Conservation (phyloP, 2,329 filamentous ascomycete genomes). For the Diaporthe eres region DNA sequence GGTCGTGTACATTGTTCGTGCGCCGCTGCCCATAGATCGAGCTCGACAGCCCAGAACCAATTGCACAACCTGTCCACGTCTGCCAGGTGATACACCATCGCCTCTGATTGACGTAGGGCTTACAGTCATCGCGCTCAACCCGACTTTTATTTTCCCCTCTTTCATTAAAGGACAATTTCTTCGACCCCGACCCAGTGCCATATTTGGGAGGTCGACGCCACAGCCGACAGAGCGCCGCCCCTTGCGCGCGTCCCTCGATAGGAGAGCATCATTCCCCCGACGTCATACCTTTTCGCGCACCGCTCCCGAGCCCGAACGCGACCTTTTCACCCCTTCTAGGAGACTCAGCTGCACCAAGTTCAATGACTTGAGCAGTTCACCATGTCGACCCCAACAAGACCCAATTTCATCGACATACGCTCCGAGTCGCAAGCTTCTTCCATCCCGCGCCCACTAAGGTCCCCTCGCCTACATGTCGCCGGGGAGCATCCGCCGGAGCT, state of each 20-base stretch:
- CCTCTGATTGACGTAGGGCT: slow-evolving; percentile 30
- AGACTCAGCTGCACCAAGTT: slow-evolving; percentile 11
- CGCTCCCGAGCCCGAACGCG: slow-evolving; percentile 17
- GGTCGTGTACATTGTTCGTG: slow-evolving; percentile 37
- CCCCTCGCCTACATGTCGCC: slow-evolving; percentile 82
- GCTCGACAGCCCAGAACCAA: slow-evolving; percentile 28
- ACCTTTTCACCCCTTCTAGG: slow-evolving; percentile 20
- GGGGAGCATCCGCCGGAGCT: slow-evolving; percentile 90
- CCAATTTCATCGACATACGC: slow-evolving; percentile 72
- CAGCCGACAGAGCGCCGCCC: slow-evolving; percentile 23
- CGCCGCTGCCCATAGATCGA: slow-evolving; percentile 24
- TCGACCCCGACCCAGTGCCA: not conserved
- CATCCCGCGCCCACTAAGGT: slow-evolving; percentile 71
- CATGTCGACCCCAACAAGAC: slow-evolving; percentile 66
- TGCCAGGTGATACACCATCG: slow-evolving; percentile 18
- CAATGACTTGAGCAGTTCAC: slow-evolving; percentile 44
- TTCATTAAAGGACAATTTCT: slow-evolving; percentile 4
- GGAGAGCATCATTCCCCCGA: slow-evolving; percentile 25
- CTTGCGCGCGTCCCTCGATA: slow-evolving; percentile 34
- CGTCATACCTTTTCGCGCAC: slow-evolving; percentile 39
- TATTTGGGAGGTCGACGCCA: slow-evolving; percentile 16
- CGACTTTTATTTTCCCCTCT: not conserved
- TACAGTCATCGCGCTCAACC: slow-evolving; percentile 9
- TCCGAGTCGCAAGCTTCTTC: slow-evolving; percentile 67
- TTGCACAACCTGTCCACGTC: slow-evolving; percentile 22